These are phyloP conservation scores for Trichoderma cornu-damae DNA, from an alignment of 2,329 filamentous ascomycete species.

Conservation along the genomic window DNA sequence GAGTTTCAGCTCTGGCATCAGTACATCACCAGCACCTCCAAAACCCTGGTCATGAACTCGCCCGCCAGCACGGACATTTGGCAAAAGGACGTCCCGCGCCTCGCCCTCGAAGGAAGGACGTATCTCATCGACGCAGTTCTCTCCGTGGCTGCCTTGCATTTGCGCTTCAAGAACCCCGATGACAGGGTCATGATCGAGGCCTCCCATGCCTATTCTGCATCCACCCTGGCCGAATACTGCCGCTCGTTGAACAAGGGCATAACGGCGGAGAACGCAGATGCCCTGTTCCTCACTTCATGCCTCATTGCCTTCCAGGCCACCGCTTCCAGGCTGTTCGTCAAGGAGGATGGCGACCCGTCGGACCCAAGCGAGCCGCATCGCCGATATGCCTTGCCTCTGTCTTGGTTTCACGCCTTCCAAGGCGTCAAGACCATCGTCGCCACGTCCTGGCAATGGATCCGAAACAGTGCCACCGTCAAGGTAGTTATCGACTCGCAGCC, in stretches of 20 bases:
- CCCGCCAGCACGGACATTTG: conserved; percentile 52
- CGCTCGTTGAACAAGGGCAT: conserved; percentile 52
- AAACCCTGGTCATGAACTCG: conserved; percentile 53
- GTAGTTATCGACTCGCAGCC: conserved; percentile 61
- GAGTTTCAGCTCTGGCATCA: conserved; percentile 62
- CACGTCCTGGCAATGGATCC: conserved; percentile 59
- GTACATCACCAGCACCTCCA: conserved; percentile 55
- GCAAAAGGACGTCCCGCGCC: conserved; percentile 53
- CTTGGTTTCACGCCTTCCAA: conserved; percentile 64
- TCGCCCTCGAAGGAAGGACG: conserved; percentile 55
- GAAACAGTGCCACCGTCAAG: conserved; percentile 51
- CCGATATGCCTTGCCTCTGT: conserved; percentile 54
- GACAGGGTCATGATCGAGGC: conserved; percentile 57
- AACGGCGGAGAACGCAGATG: conserved; percentile 54
- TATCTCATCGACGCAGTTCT: conserved; percentile 60
- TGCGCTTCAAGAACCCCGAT: conserved; percentile 52
- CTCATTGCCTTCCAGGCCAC: conserved; percentile 64
- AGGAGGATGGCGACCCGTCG: conserved; percentile 44
- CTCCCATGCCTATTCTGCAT: conserved; percentile 61
- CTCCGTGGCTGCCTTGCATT: conserved; percentile 58
- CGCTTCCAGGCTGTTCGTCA: conserved; percentile 56
- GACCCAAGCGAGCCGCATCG: conserved; percentile 34
- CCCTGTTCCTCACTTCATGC: conserved; percentile 57
- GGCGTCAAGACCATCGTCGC: conserved; percentile 62
- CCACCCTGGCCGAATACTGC: conserved; percentile 57